These are phyloP conservation scores for Metschnikowia amazonensis DNA, from an alignment of 805 yeast genomes.

Conservation along the genomic window DNA sequence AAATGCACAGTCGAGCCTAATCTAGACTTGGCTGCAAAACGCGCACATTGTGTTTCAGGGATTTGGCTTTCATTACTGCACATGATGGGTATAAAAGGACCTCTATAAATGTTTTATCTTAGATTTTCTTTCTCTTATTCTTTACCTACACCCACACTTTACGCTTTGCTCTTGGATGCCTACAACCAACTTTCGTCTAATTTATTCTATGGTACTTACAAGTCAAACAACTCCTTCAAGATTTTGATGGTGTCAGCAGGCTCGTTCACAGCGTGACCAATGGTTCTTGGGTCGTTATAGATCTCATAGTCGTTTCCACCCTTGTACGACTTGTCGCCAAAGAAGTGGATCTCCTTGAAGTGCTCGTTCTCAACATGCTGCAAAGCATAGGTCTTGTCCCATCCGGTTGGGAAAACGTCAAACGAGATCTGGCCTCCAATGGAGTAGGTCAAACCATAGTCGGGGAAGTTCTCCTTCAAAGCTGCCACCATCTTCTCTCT, in stretches of 20 bases:
- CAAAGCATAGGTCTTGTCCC: slow-evolving; percentile 99
- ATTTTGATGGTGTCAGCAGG: slow-evolving; percentile 88
- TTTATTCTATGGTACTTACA: slow-evolving; percentile 24
- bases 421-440: slow-evolving; percentile 99
- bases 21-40: not conserved
- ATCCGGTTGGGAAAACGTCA: slow-evolving; percentile 99
- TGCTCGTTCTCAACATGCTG: slow-evolving; percentile 86
- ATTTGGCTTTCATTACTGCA: not conserved
- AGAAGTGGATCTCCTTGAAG: slow-evolving; percentile 88
- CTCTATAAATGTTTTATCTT: no score
- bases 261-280: slow-evolving; percentile 87
- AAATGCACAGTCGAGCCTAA: not conserved
- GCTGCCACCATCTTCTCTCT: slow-evolving; percentile 85
- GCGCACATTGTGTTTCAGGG: not conserved
- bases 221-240: slow-evolving; percentile 75
- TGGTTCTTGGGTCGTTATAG: slow-evolving; percentile 85
- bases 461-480: slow-evolving; percentile 76
- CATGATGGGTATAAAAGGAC: no score
- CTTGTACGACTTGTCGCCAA: slow-evolving; percentile 94
- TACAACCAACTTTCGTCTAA: no score
- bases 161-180: no score
- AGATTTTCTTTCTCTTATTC: no score
- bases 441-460: slow-evolving; percentile 86
- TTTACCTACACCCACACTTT: no score
- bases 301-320: slow-evolving; percentile 99